phyloP scores from a whole-genome alignment of 2,329 filamentous ascomycete genomes.

The Aspergillus hortae region DNA sequence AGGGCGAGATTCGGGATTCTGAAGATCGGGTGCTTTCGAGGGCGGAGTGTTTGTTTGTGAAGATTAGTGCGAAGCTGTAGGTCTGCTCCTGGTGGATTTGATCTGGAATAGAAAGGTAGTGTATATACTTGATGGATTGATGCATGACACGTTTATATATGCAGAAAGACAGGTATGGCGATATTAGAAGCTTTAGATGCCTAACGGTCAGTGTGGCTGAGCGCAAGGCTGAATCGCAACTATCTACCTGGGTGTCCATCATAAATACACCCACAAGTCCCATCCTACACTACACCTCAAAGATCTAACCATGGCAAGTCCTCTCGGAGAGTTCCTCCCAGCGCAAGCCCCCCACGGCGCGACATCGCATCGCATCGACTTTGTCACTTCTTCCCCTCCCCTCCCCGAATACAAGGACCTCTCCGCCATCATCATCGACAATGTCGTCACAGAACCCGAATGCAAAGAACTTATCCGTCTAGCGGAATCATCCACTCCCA shows the following conservation, averaged over 20 bases:
- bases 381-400: constrained; percentile 39
- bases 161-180: no score
- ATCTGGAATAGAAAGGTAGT: no score
- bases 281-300: no score
- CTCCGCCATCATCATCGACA: constrained; percentile 63
- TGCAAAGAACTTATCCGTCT: constrained; percentile 56
- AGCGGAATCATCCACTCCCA: constrained; percentile 43
- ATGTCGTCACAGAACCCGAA: constrained; percentile 61
- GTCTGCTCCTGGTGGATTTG: no score
- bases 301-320: background rate
- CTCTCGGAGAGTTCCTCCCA: constrained; percentile 26
- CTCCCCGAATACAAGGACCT: constrained; percentile 52
- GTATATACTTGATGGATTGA: background rate
- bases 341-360: constrained; percentile 42
- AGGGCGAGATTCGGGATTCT: constrained; percentile 11
- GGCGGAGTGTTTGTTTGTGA: constrained; percentile 15
- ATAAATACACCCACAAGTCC: background rate
- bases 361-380: constrained; percentile 52
- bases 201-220: no score
- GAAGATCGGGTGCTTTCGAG: constrained; percentile 8
- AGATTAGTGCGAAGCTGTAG: constrained; percentile 7
- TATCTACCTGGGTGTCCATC: no score
- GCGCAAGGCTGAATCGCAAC: no score
- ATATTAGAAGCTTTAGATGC: no score
- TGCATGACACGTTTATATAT: background rate